Evolutionary conservation across 2,329 filamentous ascomycete genomes (phyloP), one percentile per base, ranked within the genome.

Genomic region (Ploettnerulaceae sp.): DNA sequence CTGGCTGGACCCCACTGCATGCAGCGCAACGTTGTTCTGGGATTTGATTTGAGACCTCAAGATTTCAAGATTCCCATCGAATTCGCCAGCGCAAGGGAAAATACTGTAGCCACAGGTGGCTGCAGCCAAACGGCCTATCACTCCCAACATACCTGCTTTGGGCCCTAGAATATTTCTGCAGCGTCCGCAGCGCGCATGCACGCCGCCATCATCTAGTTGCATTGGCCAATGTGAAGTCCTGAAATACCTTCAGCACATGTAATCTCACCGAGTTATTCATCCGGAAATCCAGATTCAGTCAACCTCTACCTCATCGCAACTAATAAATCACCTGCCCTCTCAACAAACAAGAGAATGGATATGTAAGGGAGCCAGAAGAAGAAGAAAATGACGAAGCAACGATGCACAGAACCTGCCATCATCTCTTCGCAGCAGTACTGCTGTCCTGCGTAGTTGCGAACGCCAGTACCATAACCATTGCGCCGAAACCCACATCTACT

Each of bases 391-490:
- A 49, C 48, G 45, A 29, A 47, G 45, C 35, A 28, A 44, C 25
- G 41, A 52, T 48, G 46, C 38, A 24, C 22, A 14, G 38, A 25
- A 22, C 26, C 44, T 20, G 36, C 38, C 38, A 32, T 24, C 44
- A 12, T 32, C 21, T 22, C 46, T 25, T 39, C 34, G 47, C 54
- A 51, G 48, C 50, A 11, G 33, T 57, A 34, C 48, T 59, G 36
- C 49, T 59, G 38, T 26, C 56, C 22, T 22, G 38, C 33, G 42
- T 26, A 41, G 35, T n/a, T 17, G 46, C 33, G 38, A 48, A 45
- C 35, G 46, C 50, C 29, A 56, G 45, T 26, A 48, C 54, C 20
- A 58, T 57, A 51, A 59, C 56, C 11, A 44, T 31, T 9, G 21
- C 57, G 7, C 47, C 49, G 6, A 45, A 35, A 22, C 24, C 53